These are phyloP conservation scores for Lachancea kluyveri DNA, from an alignment of 805 yeast genomes.

Conservation along the genomic window DNA sequence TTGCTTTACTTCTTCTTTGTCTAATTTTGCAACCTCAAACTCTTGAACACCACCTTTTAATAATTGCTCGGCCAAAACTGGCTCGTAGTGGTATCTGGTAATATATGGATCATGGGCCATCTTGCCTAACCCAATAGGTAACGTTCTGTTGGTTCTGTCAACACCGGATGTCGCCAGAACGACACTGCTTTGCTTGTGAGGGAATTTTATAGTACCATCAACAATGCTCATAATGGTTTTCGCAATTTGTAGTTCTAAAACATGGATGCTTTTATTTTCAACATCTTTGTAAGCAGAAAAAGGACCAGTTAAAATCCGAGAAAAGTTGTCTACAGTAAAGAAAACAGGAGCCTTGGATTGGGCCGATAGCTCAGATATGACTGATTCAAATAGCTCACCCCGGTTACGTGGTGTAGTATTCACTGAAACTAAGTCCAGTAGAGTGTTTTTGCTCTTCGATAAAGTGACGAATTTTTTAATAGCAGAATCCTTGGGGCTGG, in stretches of 20 bases:
- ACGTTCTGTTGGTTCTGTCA: slow-evolving; percentile 46
- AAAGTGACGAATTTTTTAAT: slow-evolving; percentile 25
- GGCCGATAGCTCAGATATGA: slow-evolving; percentile 48
- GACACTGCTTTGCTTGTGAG: slow-evolving; percentile 50
- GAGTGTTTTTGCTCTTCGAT: slow-evolving; percentile 24
- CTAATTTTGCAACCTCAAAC: slow-evolving; percentile 38
- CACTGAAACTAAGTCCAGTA: slow-evolving; percentile 39
- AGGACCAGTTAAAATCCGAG: slow-evolving; percentile 50
- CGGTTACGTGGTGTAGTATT: slow-evolving; percentile 34
- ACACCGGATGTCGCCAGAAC: slow-evolving; percentile 56
- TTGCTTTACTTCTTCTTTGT: slow-evolving; percentile 38
- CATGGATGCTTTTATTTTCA: slow-evolving; percentile 49
- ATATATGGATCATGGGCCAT: slow-evolving; percentile 52
- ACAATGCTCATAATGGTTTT: slow-evolving; percentile 47
- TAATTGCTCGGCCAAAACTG: slow-evolving; percentile 45
- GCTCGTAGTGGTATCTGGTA: slow-evolving; percentile 43
- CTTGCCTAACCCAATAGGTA: slow-evolving; percentile 53
- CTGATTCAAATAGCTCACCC: slow-evolving; percentile 43
- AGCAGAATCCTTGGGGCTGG: slow-evolving; percentile 26
- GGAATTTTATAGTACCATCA: slow-evolving; percentile 46
- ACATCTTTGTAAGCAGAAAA: slow-evolving; percentile 55
- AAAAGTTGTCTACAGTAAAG: slow-evolving; percentile 69
- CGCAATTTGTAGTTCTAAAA: slow-evolving; percentile 59
- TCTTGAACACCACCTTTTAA: slow-evolving; percentile 32
- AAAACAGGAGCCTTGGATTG: slow-evolving; percentile 52